Base-by-base conservation (phyloP, 257 asterid species). In the Solanum clarkiae region DNA sequence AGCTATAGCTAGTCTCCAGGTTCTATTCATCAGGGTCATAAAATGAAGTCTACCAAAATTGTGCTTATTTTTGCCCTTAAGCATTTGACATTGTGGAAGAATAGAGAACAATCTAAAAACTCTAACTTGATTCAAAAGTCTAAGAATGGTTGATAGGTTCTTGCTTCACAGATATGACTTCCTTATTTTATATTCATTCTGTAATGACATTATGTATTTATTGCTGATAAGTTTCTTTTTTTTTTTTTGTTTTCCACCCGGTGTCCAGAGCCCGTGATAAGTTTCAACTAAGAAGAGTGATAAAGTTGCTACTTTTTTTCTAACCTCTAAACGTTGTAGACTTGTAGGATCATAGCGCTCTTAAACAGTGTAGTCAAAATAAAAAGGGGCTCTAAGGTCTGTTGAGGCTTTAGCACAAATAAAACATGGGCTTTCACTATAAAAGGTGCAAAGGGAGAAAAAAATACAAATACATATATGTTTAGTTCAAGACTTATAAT, bases 71-170 rank as follows among this genome's bases (percentile, higher is more conserved):
- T 57, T 94, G 97, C 84, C 84, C 94, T 6, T 81, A 55, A 62
- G 97, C 93, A 71, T 96, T 96, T 86, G 88, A 85, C 77, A 96
- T 96, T 15, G 99, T 94, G 89, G 99, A 96, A 88, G 98, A 96
- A 65, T 94, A 92, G 98, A 90, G 98, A 81, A 88, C 98, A 96
- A 88, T 70, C 85, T 45, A 98, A 86, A 32, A 90, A 63, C 44
- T 79, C 26, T 14, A 98, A 96, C 32, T 79, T 81, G 40, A 90
- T 96, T 90, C 92, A 93, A 80, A 94, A 93, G 88, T 98, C 98
- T 57, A 91, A 94, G 60, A 96, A 93, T 8, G 94, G 97, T 91
- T 96, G 99, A 98, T 96, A 91, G 56, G 86, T 80, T 53, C n/a
- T 55, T 55, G 7, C 26, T 57, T 57, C 65, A 20, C 65, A 20